phyloP scores from a whole-genome alignment of 495 filamentous ascomycete genomes.

The Apodospora peruviana region DNA sequence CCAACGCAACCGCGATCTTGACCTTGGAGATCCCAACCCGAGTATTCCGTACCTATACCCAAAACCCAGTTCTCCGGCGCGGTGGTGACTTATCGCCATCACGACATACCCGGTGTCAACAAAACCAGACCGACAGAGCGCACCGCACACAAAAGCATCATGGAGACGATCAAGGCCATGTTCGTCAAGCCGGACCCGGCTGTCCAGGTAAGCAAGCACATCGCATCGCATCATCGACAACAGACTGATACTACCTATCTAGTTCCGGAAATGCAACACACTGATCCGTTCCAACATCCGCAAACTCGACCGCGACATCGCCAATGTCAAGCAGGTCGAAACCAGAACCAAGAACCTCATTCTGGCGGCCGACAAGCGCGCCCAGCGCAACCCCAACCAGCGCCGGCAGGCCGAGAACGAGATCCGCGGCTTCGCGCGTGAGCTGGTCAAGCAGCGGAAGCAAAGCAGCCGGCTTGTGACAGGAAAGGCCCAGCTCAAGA shows the following conservation, averaged over 20 bases:
- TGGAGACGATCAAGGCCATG: conserved; percentile 82
- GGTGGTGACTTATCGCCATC: too few relatives aligned
- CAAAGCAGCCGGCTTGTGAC: conserved; percentile 69
- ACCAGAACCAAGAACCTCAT: conserved; percentile 82
- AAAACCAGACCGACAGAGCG: too few relatives aligned
- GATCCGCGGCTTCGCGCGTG: conserved; percentile 79
- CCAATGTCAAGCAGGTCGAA: conserved; percentile 66
- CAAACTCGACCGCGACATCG: conserved; percentile 91
- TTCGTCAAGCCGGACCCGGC: conserved; percentile 92
- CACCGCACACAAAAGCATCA: too few relatives aligned
- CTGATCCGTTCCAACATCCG: conserved; percentile 88
- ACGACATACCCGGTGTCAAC: too few relatives aligned
- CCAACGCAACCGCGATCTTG: too few relatives aligned
- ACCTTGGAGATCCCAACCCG: too few relatives aligned
- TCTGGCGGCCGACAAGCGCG: conserved; percentile 69
- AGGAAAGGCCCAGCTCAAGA: conserved; percentile 83
- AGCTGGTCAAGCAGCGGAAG: conserved; percentile 77
- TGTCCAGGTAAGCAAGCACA: conserved; percentile 59
- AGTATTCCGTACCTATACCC: too few relatives aligned
- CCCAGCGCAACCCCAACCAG: conserved; percentile 64
- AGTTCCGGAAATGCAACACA: conserved; percentile 91
- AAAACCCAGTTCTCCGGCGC: too few relatives aligned
- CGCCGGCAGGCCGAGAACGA: conserved; percentile 70
- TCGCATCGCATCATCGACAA: conserved; percentile 27
- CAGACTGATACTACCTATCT: not conserved